phyloP scores from a whole-genome alignment of 1,284 basidiomycete genomes.

The Gomphus bonarii region DNA sequence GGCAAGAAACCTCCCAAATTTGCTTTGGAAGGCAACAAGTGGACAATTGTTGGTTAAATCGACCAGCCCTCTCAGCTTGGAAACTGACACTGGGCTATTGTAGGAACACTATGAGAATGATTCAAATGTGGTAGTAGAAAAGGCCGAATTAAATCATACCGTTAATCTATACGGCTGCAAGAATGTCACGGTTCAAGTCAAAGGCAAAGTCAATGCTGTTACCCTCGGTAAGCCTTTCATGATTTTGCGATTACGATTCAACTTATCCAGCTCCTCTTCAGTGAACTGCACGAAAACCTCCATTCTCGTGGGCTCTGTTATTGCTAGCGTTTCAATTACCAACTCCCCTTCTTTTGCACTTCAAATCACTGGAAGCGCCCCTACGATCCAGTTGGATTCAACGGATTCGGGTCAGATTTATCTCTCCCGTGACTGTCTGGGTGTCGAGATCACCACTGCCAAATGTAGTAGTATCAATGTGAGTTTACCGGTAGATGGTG shows the following conservation, averaged over 20 bases:
- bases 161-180: slow-evolving; percentile 92
- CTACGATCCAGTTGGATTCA: slow-evolving; percentile 89
- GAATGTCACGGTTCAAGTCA: slow-evolving; percentile 77
- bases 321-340: slow-evolving; percentile 83
- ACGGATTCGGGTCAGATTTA: slow-evolving; percentile 96
- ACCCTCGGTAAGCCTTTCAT: slow-evolving; percentile 57
- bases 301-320: slow-evolving; percentile 83
- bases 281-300: slow-evolving; percentile 88
- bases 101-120: slow-evolving; percentile 95
- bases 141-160: slow-evolving; percentile 75
- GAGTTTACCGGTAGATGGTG: slow-evolving; percentile 76
- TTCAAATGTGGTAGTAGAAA: slow-evolving; percentile 60
- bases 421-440: slow-evolving; percentile 75
- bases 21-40: slow-evolving; percentile 87
- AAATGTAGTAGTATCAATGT: slow-evolving; percentile 96
- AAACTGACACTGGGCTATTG: neutral
- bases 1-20: slow-evolving; percentile 93
- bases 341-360: slow-evolving; percentile 88
- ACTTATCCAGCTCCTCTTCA: slow-evolving; percentile 22
- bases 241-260: neutral
- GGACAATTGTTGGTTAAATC: slow-evolving; percentile 66
- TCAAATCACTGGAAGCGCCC: slow-evolving; percentile 84
- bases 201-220: slow-evolving; percentile 94
- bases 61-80: neutral
- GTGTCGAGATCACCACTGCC: slow-evolving; percentile 83